Evolutionary conservation across 768 basidiomycete genomes (phyloP), one percentile per base, ranked within the genome.

Genomic region (Rhodotorula diobovata): DNA sequence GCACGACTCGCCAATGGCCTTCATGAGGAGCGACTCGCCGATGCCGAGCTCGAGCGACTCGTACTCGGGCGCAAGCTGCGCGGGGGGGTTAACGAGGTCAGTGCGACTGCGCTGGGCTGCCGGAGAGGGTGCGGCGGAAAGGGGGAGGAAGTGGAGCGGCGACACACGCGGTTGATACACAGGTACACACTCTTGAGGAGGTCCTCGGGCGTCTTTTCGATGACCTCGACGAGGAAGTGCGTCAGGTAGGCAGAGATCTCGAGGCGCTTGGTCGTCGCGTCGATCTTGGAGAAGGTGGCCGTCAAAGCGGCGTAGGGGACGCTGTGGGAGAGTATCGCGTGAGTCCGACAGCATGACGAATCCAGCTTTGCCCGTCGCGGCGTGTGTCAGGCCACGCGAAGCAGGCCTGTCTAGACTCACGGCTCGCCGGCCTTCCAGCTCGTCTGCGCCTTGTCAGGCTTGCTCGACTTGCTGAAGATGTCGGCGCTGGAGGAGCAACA

Each of bases 221-320:
- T 93, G 41, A 98, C 91, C 20, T 95, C 87, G 11, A 93, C 81
- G 54, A 99, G 83, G 80, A 98, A 93, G 0, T 89, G 84, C 0
- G 93, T 98, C 16, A 99, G 85, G 70, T 93, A 83, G 1, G 91
- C 86, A 6, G 87, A 90, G 80, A 98, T 99, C 80, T 96, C 93
- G 57, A 96, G 81, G 30, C 96, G 89, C 78, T 97, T 98, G 2
- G 93, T 97, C 16, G 96, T 99, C 10, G 87, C 86, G 80, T 96
- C 94, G 71, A 99, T 98, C 41, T 90, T 81, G 28, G 87, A 85
- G 79, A 98, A 98, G 0, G 89, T 86, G 74, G 91, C 89, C 16
- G 93, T 87, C 46, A 99, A 85, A 12, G 96, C 91, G 28, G 91
- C 89, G 79, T 99, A 99, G 0, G 96, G 96, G 20, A 97, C 89